Percentiles rank a stretch among this genome's conserved stretches.
Evolutionary conservation across 768 basidiomycete genomes (phyloP).

Genomic region (Lentinula guzmanii): DNA sequence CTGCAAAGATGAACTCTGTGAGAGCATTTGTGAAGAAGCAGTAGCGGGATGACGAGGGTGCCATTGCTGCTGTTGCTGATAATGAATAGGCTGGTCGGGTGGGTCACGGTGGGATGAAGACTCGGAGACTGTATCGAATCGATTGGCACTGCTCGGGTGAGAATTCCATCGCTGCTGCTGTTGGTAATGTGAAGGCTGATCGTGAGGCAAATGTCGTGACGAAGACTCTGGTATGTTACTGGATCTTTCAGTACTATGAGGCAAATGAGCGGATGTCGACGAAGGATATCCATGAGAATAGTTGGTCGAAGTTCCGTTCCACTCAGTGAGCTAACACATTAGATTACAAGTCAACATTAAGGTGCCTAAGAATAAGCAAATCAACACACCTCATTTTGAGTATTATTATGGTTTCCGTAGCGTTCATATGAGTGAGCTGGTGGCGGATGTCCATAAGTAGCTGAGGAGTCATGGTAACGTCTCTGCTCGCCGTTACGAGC

Average conservation of each 20-base stretch:
- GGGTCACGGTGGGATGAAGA: not conserved
- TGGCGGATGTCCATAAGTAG: not conserved
- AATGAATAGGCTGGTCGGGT: not conserved
- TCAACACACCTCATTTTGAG: not conserved
- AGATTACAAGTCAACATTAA: not conserved
- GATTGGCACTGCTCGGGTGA: not conserved
- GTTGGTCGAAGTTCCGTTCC: not conserved
- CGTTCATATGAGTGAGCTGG: not conserved
- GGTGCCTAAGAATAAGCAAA: not conserved
- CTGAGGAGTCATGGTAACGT: not conserved
- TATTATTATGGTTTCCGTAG: not conserved
- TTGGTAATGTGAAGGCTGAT: not conserved
- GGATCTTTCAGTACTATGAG: conserved; percentile 1
- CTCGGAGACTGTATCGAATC: not conserved
- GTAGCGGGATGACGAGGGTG: not conserved
- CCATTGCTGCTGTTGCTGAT: conserved; percentile 4
- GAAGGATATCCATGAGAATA: not conserved
- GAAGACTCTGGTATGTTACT: not conserved
- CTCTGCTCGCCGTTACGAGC: conserved; percentile 8
- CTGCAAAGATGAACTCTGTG: not conserved
- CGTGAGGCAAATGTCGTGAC: not conserved
- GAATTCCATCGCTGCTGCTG: not conserved
- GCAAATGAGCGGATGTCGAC: not conserved
- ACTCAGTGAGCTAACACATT: not conserved
- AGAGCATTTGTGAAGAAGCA: not conserved